These are phyloP conservation scores for Camellia japonica DNA, from an alignment of 148 eudicot genomes.

Conservation along the genomic window DNA sequence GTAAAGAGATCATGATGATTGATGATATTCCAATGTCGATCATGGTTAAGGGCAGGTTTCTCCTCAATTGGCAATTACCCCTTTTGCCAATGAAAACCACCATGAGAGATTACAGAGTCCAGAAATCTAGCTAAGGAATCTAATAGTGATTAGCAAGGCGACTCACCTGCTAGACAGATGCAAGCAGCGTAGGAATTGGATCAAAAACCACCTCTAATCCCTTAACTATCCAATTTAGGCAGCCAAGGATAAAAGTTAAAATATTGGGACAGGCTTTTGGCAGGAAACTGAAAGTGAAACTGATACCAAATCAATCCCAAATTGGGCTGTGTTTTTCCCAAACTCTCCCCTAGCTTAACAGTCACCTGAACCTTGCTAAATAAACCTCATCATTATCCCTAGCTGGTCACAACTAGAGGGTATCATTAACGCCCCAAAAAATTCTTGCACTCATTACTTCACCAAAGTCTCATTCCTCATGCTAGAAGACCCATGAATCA, in stretches of 20 bases:
- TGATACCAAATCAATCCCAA: conserved; percentile 7
- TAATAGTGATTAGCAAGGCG: no score
- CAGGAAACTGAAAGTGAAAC: no score
- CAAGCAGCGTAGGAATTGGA: background rate
- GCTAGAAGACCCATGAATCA: background rate
- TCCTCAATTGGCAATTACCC: no score
- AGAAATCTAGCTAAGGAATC: no score
- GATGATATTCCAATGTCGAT: background rate
- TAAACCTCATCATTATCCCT: background rate
- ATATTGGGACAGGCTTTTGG: background rate
- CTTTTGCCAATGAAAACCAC: no score
- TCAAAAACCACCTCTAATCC: background rate
- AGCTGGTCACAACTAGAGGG: background rate
- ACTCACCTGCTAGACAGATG: background rate
- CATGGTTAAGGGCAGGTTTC: background rate
- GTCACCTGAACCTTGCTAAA: background rate
- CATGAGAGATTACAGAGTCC: no score
- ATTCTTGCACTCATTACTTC: background rate
- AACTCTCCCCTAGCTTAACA: background rate
- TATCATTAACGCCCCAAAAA: background rate
- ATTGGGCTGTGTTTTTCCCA: background rate
- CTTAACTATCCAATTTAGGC: background rate
- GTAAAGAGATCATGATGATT: background rate
- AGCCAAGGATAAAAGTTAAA: background rate
- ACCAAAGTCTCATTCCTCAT: background rate